Evolutionary conservation across 106 monocot species (phyloP), one percentile per base, ranked within the genome.

Genomic region (Dioscorea alata): DNA sequence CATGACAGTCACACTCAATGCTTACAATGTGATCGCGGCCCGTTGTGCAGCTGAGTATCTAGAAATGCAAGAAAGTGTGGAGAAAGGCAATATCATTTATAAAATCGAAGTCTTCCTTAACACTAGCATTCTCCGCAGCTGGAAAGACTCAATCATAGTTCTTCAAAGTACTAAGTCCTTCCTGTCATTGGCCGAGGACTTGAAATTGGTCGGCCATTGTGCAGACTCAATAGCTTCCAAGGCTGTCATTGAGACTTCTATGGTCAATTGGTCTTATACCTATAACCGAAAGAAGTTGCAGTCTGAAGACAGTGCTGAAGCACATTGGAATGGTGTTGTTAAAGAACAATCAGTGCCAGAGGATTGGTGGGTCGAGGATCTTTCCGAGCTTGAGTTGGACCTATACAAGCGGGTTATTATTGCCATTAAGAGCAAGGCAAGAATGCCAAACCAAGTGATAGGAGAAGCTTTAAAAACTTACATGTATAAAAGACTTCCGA

Each of bases 341-440:
- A 87, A 88, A 60, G 73, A 75, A n/a, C 82, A 78, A 31, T 50
- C 66, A 21, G 91, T 96, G 16, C 95, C 95, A 8, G 82, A 82
- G 74, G 91, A 96, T 56, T 96, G 95, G 95, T 96, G 91, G 91
- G 88, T 89, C 48, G 95, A 96, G 54, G 95, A 96, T 25, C 57
- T 96, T 1, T 84, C 81, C 61, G 91, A 96, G 14, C 82, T 91
- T 50, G 95, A 89, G 4, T 71, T 91, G 51, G 88, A 89, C 69
- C 71, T 71, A 20, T 96, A 82, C 63, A 82, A 89, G 73, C 81
- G 73, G 19, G 80, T 96, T 22, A 67, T 92, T 61, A 68, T 57
- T 12, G 76, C 75, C 19, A 86, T 96, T 13, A 91, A 80, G 75
- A 49, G 64, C 23, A 88, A 84, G 69, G 91, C 78, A 6, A 73